phyloP scores from a whole-genome alignment of 305 asterid genomes.

The Fraxinus baroniana region DNA sequence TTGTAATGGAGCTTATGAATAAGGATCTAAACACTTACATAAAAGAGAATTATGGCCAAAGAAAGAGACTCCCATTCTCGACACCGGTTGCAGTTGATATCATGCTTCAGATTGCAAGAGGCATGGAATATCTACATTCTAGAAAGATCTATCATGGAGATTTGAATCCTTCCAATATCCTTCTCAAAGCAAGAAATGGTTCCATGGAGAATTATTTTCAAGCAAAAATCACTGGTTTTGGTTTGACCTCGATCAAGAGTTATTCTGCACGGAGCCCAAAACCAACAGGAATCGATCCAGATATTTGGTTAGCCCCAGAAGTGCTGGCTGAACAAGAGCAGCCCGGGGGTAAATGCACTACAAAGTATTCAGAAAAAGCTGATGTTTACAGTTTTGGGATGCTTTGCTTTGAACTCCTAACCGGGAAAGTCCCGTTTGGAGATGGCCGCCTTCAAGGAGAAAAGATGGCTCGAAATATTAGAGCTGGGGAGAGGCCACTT shows the following conservation, averaged over 20 bases:
- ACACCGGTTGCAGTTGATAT: constrained; percentile 67
- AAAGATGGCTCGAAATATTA: constrained; percentile 54
- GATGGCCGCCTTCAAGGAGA: constrained; percentile 79
- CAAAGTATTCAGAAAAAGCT: constrained; percentile 57
- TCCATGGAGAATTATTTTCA: constrained; percentile 53
- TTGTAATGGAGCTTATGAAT: constrained; percentile 80
- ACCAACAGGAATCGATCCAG: constrained; percentile 37
- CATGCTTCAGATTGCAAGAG: constrained; percentile 82
- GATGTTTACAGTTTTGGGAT: constrained; percentile 82
- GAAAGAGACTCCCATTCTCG: constrained; percentile 53
- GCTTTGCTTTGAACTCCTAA: constrained; percentile 74
- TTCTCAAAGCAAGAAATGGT: constrained; percentile 50
- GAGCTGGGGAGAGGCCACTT: constrained; percentile 84
- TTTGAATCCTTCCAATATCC: constrained; percentile 64
- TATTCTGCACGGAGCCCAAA: constrained; percentile 35
- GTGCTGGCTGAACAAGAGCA: constrained; percentile 57
- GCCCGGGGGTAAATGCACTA: constrained; percentile 26
- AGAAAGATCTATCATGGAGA: constrained; percentile 49
- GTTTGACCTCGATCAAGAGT: constrained; percentile 43
- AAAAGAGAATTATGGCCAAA: constrained; percentile 56
- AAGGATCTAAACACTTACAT: constrained; percentile 55
- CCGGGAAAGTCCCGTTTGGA: constrained; percentile 72
- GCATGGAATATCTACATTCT: constrained; percentile 81
- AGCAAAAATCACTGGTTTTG: constrained; percentile 62
- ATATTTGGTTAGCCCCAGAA: constrained; percentile 79